Conservation (phyloP, 192 early-diverging fungal genomes). For the Helicostylum pulchrum region DNA sequence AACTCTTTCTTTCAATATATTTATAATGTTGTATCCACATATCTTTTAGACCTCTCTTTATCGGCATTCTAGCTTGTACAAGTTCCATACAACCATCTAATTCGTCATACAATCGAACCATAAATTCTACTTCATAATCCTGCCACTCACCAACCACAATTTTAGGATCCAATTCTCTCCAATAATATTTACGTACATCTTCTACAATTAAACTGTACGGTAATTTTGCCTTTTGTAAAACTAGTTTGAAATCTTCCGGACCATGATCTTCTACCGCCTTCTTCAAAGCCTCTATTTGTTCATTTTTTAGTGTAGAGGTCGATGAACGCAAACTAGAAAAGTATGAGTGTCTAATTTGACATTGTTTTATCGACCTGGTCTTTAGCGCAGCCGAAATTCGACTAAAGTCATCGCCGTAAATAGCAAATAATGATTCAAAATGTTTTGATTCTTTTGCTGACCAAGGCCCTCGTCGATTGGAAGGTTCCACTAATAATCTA, state of each 20-base stretch:
- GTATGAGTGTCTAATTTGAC: background rate
- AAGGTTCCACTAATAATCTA: too few species aligned
- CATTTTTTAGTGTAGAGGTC: background rate
- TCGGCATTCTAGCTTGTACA: background rate
- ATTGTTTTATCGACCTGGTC: background rate
- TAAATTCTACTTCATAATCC: background rate
- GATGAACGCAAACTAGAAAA: background rate
- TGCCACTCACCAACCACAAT: background rate
- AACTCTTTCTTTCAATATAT: background rate
- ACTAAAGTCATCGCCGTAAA: too few species aligned
- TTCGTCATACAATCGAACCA: background rate
- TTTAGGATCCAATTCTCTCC: conserved; percentile 6
- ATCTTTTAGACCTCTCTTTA: conserved; percentile 3
- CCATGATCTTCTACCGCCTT: background rate
- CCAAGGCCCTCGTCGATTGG: background rate
- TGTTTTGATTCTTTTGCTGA: background rate
- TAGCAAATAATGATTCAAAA: too few species aligned
- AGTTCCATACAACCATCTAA: conserved; percentile 11
- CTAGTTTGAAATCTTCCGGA: background rate
- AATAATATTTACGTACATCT: background rate
- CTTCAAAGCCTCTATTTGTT: background rate
- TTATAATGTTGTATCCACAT: background rate
- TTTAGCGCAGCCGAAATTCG: too few species aligned
- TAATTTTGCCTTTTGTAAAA: background rate
- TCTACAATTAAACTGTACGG: background rate